Evolutionary conservation across 345 rosid genomes (phyloP).

Genomic region (Camelina neglecta): DNA sequence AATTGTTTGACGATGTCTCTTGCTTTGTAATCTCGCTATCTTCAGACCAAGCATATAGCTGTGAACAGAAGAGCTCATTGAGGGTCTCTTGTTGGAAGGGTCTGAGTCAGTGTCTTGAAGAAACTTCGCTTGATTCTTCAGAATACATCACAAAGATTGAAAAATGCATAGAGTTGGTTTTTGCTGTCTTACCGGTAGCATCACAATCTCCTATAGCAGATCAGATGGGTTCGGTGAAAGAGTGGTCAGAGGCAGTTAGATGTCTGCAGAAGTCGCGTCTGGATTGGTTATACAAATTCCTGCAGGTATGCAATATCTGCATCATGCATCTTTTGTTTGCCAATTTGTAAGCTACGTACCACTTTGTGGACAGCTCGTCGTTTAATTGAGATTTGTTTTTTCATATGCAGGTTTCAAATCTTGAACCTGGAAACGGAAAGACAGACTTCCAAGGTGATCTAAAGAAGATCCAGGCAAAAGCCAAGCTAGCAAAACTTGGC

Average conservation of each 20-base stretch:
- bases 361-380: not conserved
- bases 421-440: slow-evolving; percentile 48
- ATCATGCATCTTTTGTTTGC: slow-evolving; percentile 3
- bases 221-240: slow-evolving; percentile 46
- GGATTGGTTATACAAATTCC: slow-evolving; percentile 73
- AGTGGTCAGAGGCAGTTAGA: slow-evolving; percentile 69
- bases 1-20: slow-evolving; percentile 66
- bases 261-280: slow-evolving; percentile 71
- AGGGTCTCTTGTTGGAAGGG: slow-evolving; percentile 86
- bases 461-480: slow-evolving; percentile 76
- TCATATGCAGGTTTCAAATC: slow-evolving; percentile 54
- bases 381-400: slow-evolving; percentile 17
- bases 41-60: slow-evolving; percentile 50
- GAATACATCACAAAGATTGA: slow-evolving; percentile 58
- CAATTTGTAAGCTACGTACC: not conserved
- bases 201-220: slow-evolving; percentile 49
- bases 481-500: slow-evolving; percentile 66
- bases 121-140: slow-evolving; percentile 61
- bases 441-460: slow-evolving; percentile 43
- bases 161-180: slow-evolving; percentile 72
- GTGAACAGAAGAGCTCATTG: slow-evolving; percentile 56
- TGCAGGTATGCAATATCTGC: slow-evolving; percentile 56
- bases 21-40: slow-evolving; percentile 55
- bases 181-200: slow-evolving; percentile 59
- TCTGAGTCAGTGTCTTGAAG: slow-evolving; percentile 68